Evolutionary conservation across 257 asterid genomes (phyloP), one percentile per base, ranked within the genome.

Genomic region (Petunia axillaris): DNA sequence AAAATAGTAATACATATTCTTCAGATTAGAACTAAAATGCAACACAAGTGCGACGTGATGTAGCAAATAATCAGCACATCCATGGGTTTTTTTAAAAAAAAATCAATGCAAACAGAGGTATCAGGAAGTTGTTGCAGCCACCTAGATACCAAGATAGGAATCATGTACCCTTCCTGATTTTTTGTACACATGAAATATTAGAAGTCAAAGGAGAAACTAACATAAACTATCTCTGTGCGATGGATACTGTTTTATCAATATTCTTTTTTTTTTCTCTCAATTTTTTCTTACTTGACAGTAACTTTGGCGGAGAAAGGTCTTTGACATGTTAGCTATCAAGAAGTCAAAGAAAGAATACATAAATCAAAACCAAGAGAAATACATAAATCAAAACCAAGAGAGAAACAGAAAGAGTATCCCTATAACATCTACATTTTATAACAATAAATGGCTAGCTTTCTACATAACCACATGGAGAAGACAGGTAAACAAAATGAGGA

Each of bases 41-140:
- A 70, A 9, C 25, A 6, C 43, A 46, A 9, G 58, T 44, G 58
- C 76, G 9, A 44, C 43, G 36, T 46, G 46, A 36, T 68, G 76
- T 68, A 8, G 77, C 41, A 46, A 46, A 70, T 46, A 68, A 68
- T n/a, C 76, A 44, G 57, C 76, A 68, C 4, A 70, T 46, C 76
- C 58, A 10, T 8, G 76, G 4, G 16, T 70, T 58, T 70, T 70
- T 46, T 16, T 25, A 70, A 5, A 10, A 70, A 44, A 46, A 46
- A 46, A 70, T 70, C 16, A 70, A 25, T 70, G 15, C 59, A 70
- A 70, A 4, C 58, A 46, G 16, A 46, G 77, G 59, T 70, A 10
- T 35, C 58, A 25, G 54, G 25, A 70, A 46, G 77, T 25, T 70
- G 16, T 70, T 25, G 16, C 25, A 25, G 25, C 59, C 77, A 46